Conservation (phyloP, 23 red algal species). For the Agarophyton chilense region DNA sequence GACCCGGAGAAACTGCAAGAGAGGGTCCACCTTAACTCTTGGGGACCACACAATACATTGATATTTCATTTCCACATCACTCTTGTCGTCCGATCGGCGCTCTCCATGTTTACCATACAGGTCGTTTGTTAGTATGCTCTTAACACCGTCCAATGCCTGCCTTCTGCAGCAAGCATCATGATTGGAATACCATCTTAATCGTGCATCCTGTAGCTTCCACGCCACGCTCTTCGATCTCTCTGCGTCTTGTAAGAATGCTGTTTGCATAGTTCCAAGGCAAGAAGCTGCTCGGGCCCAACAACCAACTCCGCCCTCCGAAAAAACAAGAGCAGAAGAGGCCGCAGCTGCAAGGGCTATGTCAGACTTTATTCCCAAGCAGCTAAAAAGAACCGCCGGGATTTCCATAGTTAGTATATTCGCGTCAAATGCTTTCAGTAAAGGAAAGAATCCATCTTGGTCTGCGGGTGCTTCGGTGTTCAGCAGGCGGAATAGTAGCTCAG, state of each 20-base stretch:
- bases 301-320: constrained; percentile 42
- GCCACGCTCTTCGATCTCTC: constrained; percentile 3
- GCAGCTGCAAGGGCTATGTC: constrained; percentile 27
- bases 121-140: constrained; percentile 21
- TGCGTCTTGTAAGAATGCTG: constrained; percentile 22
- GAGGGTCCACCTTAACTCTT: not conserved
- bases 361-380: constrained; percentile 3
- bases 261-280: constrained; percentile 26
- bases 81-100: not conserved
- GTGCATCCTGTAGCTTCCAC: constrained; percentile 54
- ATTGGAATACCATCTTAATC: constrained; percentile 46
- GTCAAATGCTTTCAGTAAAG: constrained; percentile 11
- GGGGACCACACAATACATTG: not conserved
- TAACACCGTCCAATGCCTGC: constrained; percentile 33
- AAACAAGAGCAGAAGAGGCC: constrained; percentile 18
- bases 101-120: not conserved
- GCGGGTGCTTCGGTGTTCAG: not conserved
- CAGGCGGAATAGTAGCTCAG: constrained; percentile 3
- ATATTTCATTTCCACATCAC: not conserved
- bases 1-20: constrained; percentile 39
- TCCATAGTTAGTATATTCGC: constrained; percentile 26
- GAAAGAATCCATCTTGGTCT: not conserved
- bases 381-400: constrained; percentile 37
- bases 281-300: constrained; percentile 65
- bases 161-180: constrained; percentile 40